Evolutionary conservation across 257 asterid genomes (phyloP), one percentile per base, ranked within the genome.

Genomic region (Capsicum chinense): DNA sequence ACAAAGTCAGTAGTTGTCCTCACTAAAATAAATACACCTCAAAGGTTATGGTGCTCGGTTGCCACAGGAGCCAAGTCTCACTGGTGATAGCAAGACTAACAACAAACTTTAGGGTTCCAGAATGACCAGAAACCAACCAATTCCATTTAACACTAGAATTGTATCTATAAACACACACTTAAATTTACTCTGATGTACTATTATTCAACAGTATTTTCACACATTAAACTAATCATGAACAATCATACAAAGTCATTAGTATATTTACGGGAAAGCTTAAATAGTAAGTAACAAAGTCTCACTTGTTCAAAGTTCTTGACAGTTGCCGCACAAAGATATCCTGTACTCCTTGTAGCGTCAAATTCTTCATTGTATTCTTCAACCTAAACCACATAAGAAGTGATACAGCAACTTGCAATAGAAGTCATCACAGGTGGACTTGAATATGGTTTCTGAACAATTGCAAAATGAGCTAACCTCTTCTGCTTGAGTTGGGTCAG

Each of bases 291-390:
- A 26, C 1, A 5, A 78, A 14, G 56, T 42, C 83, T 88, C 76
- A 95, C 99, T 87, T 91, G 92, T 87, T 95, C 98, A 88, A 95
- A 95, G 88, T 92, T 93, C 81, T 87, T 82, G 19, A 88, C 84
- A 56, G 98, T 94, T 79, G 97, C 96, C 39, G 97, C 98, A 92
- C 99, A 95, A 56, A 95, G 98, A 88, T 91, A 90, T 85, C 98
- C 98, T 19, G 98, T 94, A 91, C 99, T 95, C 93, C 99, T 92
- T 35, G 93, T 92, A 63, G 99, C 98, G 73, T 95, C 99, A 80
- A 96, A 93, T 21, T 95, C 98, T 79, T 93, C 97, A 83, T 87
- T 90, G 63, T 86, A 81, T 85, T 91, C 91, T 85, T 86, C 92
- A 89, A 92, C 95, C 98, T 94, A 82, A 57, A 84, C 37, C 87